Percentiles rank a stretch among this genome's conserved stretches.
Conservation (phyloP, 2,329 filamentous ascomycete species). For the Fusarium concolor region DNA sequence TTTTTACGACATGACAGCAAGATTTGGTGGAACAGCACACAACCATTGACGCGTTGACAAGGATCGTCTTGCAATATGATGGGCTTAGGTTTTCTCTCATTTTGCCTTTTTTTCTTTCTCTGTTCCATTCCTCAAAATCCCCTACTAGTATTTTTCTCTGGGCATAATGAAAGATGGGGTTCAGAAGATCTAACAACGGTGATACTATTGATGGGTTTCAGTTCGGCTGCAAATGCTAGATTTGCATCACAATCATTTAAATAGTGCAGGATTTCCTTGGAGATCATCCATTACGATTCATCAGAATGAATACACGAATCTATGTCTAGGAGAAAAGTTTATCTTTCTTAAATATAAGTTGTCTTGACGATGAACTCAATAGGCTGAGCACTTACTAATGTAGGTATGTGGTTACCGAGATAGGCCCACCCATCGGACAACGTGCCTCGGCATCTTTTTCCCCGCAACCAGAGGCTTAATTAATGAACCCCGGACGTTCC, state of each 20-base stretch:
- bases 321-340: not conserved
- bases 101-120: not conserved
- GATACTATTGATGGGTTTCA: not conserved
- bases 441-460: slow-evolving; percentile 48
- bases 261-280: not conserved
- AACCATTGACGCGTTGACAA: slow-evolving; percentile 13
- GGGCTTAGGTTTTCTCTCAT: not conserved
- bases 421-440: slow-evolving; percentile 34
- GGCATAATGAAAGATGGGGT: slow-evolving; percentile 2
- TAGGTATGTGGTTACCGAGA: slow-evolving; percentile 21
- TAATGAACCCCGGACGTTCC: slow-evolving; percentile 25
- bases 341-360: not conserved
- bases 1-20: slow-evolving; percentile 21
- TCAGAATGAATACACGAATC: not conserved
- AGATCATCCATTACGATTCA: not conserved
- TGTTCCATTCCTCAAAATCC: not conserved
- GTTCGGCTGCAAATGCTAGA: not conserved
- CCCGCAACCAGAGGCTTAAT: slow-evolving; percentile 45
- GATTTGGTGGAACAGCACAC: slow-evolving; percentile 44
- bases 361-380: not conserved
- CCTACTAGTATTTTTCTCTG: no score
- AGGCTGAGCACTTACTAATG: not conserved
- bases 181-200: not conserved
- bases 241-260: not conserved
- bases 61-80: slow-evolving; percentile 17